Conservation (phyloP, 495 filamentous ascomycete genomes). For the Schizothecium vesticola region DNA sequence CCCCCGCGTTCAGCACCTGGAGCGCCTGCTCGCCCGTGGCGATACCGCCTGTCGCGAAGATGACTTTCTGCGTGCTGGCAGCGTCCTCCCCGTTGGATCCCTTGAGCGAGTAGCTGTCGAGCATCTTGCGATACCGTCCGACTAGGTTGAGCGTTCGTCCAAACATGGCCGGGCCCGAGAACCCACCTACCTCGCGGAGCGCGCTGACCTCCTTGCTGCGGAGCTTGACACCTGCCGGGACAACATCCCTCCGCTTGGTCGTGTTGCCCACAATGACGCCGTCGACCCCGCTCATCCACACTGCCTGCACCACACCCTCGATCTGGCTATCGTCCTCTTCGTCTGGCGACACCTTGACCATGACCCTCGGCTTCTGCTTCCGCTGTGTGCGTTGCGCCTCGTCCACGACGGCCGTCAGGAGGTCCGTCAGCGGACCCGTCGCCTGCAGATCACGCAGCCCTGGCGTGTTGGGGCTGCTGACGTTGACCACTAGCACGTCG, state of each 20-base stretch:
- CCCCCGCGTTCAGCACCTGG: constrained; percentile 74
- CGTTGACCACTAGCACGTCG: constrained; percentile 93
- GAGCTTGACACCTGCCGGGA: constrained; percentile 58
- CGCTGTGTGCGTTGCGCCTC: constrained; percentile 63
- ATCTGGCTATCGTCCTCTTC: constrained; percentile 81
- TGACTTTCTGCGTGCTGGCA: constrained; percentile 57
- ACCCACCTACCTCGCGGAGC: constrained; percentile 75
- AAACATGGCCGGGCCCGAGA: constrained; percentile 85
- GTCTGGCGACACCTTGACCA: constrained; percentile 97
- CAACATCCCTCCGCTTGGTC: constrained; percentile 73
- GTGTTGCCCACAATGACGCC: constrained; percentile 98
- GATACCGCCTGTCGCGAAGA: constrained; percentile 91
- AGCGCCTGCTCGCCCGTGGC: constrained; percentile 76
- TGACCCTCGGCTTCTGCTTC: constrained; percentile 72
- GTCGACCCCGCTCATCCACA: constrained; percentile 78
- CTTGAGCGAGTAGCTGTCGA: constrained; percentile 52
- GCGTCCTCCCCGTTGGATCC: constrained; percentile 8
- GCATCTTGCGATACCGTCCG: constrained; percentile 64
- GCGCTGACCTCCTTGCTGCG: constrained; percentile 59
- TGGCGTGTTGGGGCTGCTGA: constrained; percentile 92
- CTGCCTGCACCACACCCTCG: constrained; percentile 78
- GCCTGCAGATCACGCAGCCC: constrained; percentile 81
- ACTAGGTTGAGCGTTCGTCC: constrained; percentile 70
- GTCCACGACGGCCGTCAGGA: constrained; percentile 75
- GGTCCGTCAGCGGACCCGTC: constrained; percentile 68